Conservation (phyloP, 139 green algal genomes). For the Parachlorella kessleri region DNA sequence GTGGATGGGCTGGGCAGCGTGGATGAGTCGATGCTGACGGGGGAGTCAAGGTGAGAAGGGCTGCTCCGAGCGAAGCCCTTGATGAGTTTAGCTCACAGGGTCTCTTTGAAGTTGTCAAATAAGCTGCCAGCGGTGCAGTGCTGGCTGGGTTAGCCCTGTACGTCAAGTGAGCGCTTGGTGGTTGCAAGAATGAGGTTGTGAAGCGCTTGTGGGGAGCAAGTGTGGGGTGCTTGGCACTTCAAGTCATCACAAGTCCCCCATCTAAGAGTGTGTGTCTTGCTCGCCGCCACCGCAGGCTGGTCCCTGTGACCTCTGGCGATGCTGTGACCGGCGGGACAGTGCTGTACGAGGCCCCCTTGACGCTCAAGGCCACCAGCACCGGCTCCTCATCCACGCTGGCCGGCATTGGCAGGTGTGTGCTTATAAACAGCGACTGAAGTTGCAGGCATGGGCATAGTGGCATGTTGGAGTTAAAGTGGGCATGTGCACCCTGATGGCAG, state of each 20-base stretch:
- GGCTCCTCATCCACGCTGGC: constrained; percentile 74
- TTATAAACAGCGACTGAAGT: background rate
- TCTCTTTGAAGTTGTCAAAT: too few species aligned
- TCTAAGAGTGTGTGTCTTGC: too few species aligned
- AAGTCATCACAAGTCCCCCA: too few species aligned
- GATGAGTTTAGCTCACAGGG: too few species aligned
- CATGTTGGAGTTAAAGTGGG: background rate
- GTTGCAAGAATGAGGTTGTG: too few species aligned
- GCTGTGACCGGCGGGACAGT: constrained; percentile 83
- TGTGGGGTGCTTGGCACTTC: too few species aligned
- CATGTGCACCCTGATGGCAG: background rate
- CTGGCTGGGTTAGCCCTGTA: too few species aligned
- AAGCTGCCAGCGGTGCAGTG: too few species aligned
- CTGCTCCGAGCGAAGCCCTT: too few species aligned
- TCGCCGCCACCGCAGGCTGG: constrained; percentile 42
- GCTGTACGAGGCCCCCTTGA: constrained; percentile 79
- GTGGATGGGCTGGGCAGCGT: constrained; percentile 59
- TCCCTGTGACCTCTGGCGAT: constrained; percentile 54
- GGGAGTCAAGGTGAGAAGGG: constrained; percentile 69
- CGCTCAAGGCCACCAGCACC: constrained; percentile 70
- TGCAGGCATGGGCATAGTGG: background rate
- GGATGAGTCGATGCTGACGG: constrained; percentile 93
- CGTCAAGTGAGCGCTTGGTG: too few species aligned
- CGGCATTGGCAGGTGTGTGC: constrained; percentile 59
- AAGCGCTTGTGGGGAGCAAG: too few species aligned